Conservation (phyloP, 2,329 filamentous ascomycete species). For the Pseudogymnoascus sp. region DNA sequence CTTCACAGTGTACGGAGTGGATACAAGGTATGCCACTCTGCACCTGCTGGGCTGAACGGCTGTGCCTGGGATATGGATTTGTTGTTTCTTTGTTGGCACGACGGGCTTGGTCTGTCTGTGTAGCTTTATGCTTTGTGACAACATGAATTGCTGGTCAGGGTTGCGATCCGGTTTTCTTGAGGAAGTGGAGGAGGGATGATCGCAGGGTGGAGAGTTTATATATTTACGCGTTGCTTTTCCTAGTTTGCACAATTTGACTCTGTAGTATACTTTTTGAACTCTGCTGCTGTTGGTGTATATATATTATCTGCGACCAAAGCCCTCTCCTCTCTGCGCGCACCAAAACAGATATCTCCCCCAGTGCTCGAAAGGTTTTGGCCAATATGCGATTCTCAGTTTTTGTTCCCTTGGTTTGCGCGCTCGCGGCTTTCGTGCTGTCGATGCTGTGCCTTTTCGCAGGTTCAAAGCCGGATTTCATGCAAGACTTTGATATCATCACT, state of each 20-base stretch:
- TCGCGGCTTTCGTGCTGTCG: conserved; percentile 47
- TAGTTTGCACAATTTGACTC: not conserved
- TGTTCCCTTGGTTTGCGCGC: conserved; percentile 41
- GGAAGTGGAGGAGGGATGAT: not conserved
- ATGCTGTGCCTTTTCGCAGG: conserved; percentile 56
- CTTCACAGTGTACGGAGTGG: not conserved
- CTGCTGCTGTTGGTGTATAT: not conserved
- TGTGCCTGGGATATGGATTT: not conserved
- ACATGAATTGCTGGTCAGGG: not conserved
- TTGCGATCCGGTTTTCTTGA: not conserved
- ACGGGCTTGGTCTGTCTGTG: not conserved
- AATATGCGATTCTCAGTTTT: conserved; percentile 40
- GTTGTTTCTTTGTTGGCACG: not conserved
- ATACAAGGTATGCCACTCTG: not conserved
- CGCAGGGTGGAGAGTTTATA: not conserved
- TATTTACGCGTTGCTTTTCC: not conserved
- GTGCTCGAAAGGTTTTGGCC: conserved; percentile 1
- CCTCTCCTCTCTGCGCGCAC: not conserved
- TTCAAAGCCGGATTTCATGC: conserved; percentile 45
- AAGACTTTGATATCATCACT: conserved; percentile 48
- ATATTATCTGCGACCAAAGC: not conserved
- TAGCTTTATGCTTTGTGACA: not conserved
- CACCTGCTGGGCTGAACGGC: not conserved
- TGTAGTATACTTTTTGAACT: not conserved
- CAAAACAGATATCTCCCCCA: not conserved